These are phyloP conservation scores for Adansonia gregorii DNA, from an alignment of 441 rosid genomes.

Conservation along the genomic window DNA sequence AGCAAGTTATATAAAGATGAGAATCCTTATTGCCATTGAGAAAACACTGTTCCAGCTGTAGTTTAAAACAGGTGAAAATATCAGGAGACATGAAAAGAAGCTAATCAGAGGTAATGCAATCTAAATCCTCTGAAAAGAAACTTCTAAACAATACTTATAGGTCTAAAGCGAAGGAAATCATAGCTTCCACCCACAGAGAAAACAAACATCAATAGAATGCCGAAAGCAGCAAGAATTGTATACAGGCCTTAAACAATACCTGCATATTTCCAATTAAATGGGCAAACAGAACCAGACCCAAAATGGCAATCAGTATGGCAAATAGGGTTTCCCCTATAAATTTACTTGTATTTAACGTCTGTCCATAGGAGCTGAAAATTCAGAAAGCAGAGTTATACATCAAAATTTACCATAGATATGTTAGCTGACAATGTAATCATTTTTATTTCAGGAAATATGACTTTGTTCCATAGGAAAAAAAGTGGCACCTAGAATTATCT, in stretches of 20 bases:
- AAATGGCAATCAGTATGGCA: constrained; percentile 75
- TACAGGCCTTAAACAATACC: constrained; percentile 41
- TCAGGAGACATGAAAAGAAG: background rate
- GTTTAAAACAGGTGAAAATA: background rate
- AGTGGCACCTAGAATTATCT: background rate
- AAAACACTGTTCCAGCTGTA: background rate
- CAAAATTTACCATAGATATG: constrained; percentile 1
- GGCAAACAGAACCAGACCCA: constrained; percentile 87
- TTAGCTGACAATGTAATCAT: background rate
- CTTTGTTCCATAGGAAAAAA: background rate
- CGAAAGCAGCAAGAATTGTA: background rate
- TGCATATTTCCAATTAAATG: constrained; percentile 96
- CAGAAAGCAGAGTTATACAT: constrained; percentile 16
- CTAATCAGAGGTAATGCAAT: background rate
- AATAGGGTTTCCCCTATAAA: constrained; percentile 79
- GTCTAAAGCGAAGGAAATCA: background rate
- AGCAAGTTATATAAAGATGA: background rate
- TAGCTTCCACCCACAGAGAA: background rate
- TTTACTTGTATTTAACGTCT: constrained; percentile 64
- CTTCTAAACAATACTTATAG: background rate
- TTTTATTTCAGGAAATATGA: background rate
- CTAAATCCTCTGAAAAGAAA: background rate
- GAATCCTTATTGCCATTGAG: background rate
- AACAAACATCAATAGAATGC: background rate
- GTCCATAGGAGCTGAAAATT: constrained; percentile 75